Evolutionary conservation across 23 red algal species (phyloP).

Genomic region (Agarophyton chilense): DNA sequence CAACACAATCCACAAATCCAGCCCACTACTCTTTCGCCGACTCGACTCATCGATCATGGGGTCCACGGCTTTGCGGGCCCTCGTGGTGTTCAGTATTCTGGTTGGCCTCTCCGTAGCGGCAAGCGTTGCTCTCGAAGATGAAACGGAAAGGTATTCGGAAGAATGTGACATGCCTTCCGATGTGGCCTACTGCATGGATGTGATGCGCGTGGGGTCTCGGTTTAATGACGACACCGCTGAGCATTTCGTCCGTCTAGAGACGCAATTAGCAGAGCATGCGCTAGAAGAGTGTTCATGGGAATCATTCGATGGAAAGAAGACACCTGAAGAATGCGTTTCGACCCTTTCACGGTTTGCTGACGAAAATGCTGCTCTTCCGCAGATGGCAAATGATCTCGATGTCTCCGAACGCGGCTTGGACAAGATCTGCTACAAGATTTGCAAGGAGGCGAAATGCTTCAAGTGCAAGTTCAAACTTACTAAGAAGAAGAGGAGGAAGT

Average conservation of each 20-base stretch:
- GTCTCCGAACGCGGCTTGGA: conserved; percentile 2
- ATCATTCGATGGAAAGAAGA: conserved; percentile 13
- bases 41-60: background rate
- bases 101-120: background rate
- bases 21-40: too few species aligned
- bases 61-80: background rate
- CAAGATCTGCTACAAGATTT: conserved; percentile 11
- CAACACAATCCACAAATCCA: too few species aligned
- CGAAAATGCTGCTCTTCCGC: background rate
- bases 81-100: background rate
- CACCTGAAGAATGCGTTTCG: background rate
- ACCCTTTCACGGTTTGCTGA: conserved; percentile 21
- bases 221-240: background rate
- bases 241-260: background rate
- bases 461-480: conserved; percentile 18
- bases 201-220: conserved; percentile 14
- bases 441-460: conserved; percentile 11
- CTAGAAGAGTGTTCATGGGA: conserved; percentile 25
- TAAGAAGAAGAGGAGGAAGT: conserved; percentile 39
- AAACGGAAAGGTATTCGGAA: background rate
- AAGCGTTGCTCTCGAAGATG: background rate
- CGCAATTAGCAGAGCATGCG: conserved; percentile 2
- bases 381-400: background rate
- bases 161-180: background rate
- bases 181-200: conserved; percentile 39